A percentile compares a stretch with the other conserved stretches of the same genome.
phyloP scores from a whole-genome alignment of 768 basidiomycete genomes.

The Mycena polygramma region DNA sequence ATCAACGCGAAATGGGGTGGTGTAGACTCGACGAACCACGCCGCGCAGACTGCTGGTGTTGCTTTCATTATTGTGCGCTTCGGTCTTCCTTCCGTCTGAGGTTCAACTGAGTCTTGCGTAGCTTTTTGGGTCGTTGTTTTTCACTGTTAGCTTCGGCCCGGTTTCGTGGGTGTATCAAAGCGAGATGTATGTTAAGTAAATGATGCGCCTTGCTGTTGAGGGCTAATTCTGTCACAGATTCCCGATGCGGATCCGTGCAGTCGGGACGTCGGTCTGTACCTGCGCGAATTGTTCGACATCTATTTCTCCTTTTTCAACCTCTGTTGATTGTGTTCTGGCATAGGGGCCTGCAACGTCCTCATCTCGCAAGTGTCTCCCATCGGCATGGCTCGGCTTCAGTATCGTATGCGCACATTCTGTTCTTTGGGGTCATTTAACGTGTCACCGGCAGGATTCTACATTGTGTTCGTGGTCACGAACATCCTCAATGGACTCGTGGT shows the following conservation, averaged over 20 bases:
- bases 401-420: constrained; percentile 7
- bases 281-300: constrained; percentile 33
- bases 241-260: constrained; percentile 67
- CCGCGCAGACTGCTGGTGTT: constrained; percentile 60
- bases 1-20: constrained; percentile 71
- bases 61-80: constrained; percentile 54
- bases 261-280: constrained; percentile 36
- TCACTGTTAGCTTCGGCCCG: constrained; percentile 66
- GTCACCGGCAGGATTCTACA: constrained; percentile 23
- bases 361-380: constrained; percentile 37
- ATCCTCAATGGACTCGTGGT: constrained; percentile 32
- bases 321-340: background rate
- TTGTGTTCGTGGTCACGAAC: constrained; percentile 33
- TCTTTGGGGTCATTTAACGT: background rate
- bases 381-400: constrained; percentile 31
- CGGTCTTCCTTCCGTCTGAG: constrained; percentile 54
- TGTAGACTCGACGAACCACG: constrained; percentile 62
- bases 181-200: constrained; percentile 27
- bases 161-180: constrained; percentile 51
- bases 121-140: constrained; percentile 62
- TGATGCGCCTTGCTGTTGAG: constrained; percentile 35
- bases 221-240: constrained; percentile 55
- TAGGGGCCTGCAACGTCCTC: constrained; percentile 38
- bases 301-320: background rate
- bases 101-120: constrained; percentile 64